Conservation (phyloP, 1,139 yeast species). For the Magnusiomyces fungicola region DNA sequence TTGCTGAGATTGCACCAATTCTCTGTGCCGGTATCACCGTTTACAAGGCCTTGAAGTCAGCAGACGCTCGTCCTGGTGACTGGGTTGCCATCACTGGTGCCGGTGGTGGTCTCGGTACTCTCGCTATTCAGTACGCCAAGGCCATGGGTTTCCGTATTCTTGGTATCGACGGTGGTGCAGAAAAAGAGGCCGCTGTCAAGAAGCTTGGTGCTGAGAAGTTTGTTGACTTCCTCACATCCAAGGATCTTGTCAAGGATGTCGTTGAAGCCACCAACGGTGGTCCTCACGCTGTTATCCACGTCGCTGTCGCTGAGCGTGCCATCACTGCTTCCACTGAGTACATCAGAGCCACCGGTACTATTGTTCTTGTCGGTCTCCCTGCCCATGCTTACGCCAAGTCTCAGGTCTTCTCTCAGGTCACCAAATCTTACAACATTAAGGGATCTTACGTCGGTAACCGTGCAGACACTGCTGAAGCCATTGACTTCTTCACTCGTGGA, state of each 20-base stretch:
- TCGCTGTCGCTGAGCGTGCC: conserved; percentile 70
- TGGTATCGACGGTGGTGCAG: conserved; percentile 70
- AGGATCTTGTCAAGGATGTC: conserved; percentile 47
- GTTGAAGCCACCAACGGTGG: conserved; percentile 59
- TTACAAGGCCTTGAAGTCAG: conserved; percentile 72
- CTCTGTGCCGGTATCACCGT: conserved; percentile 79
- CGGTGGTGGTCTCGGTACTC: conserved; percentile 77
- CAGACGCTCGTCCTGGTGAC: conserved; percentile 59
- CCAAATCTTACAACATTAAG: conserved; percentile 54
- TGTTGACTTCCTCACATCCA: conserved; percentile 48
- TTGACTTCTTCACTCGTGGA: conserved; percentile 65
- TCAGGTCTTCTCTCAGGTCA: conserved; percentile 57
- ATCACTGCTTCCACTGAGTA: conserved; percentile 60
- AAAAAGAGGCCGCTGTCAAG: conserved; percentile 49
- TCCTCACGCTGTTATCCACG: conserved; percentile 74
- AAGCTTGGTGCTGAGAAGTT: conserved; percentile 63
- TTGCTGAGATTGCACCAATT: conserved; percentile 70
- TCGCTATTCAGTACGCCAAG: conserved; percentile 73
- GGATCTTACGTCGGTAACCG: conserved; percentile 82
- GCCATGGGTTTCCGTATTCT: conserved; percentile 76
- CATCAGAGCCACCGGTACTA: conserved; percentile 69
- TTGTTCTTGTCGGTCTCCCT: conserved; percentile 76
- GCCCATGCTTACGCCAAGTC: conserved; percentile 58
- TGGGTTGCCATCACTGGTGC: conserved; percentile 82
- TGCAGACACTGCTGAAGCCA: conserved; percentile 70